Evolutionary conservation across 83 land plant species (phyloP).

Genomic region (Picea engelmannii): DNA sequence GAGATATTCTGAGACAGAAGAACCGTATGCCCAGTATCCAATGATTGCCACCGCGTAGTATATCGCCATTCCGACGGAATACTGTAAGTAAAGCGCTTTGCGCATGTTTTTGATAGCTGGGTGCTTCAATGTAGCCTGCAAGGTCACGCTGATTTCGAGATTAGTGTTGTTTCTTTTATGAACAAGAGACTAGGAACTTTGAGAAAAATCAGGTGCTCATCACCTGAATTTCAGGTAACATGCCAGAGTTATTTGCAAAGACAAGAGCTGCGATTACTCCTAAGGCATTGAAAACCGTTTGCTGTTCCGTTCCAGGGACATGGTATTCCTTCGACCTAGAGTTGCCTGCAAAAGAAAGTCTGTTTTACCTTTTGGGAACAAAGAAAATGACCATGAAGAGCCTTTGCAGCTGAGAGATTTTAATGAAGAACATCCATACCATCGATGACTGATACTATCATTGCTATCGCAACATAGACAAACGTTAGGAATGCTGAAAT

Average conservation of each 20-base stretch:
- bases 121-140: constrained; percentile 38
- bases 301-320: constrained; percentile 19
- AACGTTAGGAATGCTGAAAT: constrained; percentile 28
- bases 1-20: constrained; percentile 40
- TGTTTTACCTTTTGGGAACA: background rate
- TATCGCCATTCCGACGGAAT: constrained; percentile 28
- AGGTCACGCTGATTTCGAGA: background rate
- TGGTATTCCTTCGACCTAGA: constrained; percentile 21
- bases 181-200: background rate
- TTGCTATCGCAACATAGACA: constrained; percentile 23
- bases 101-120: constrained; percentile 48
- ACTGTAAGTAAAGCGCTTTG: constrained; percentile 37
- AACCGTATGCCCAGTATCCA: constrained; percentile 60
- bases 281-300: constrained; percentile 39
- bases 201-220: background rate
- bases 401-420: background rate
- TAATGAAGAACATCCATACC: constrained; percentile 27
- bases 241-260: constrained; percentile 38
- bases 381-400: no score
- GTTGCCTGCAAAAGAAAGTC: constrained; percentile 17
- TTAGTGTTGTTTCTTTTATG: background rate
- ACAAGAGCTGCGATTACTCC: constrained; percentile 41
- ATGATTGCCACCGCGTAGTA: constrained; percentile 34
- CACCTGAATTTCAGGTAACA: constrained; percentile 33
- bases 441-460: constrained; percentile 33